Conservation (phyloP, 495 filamentous ascomycete species). For the Penicillium subrubescens region DNA sequence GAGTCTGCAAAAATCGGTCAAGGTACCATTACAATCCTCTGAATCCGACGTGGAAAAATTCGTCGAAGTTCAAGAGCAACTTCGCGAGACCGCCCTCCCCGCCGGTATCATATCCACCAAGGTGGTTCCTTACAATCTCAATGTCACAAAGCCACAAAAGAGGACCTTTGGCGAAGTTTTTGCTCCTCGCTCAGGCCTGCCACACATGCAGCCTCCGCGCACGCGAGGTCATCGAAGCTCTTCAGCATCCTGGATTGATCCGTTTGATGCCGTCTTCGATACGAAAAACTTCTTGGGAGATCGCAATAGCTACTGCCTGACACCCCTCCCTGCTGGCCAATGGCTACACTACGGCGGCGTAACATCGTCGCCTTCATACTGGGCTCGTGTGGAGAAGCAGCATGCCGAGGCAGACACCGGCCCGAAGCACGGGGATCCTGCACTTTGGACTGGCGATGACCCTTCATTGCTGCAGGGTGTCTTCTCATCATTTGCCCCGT, state of each 20-base stretch:
- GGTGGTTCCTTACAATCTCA: slow-evolving; percentile 58
- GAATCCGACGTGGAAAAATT: slow-evolving; percentile 47
- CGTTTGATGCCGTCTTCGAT: slow-evolving; percentile 45
- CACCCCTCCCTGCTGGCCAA: slow-evolving; percentile 41
- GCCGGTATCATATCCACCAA: slow-evolving; percentile 72
- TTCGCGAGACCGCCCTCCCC: slow-evolving; percentile 68
- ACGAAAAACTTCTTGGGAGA: slow-evolving; percentile 40
- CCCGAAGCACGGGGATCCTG: slow-evolving; percentile 33
- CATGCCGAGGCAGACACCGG: slow-evolving; percentile 13
- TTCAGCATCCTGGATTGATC: slow-evolving; percentile 41
- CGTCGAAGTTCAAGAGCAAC: slow-evolving; percentile 45
- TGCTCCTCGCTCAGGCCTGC: slow-evolving; percentile 65
- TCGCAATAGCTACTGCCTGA: slow-evolving; percentile 43
- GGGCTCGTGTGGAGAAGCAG: slow-evolving; percentile 45
- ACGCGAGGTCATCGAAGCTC: slow-evolving; percentile 31
- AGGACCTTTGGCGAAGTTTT: slow-evolving; percentile 82
- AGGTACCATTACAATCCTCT: slow-evolving; percentile 35
- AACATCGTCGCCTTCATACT: slow-evolving; percentile 45
- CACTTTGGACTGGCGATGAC: slow-evolving; percentile 39
- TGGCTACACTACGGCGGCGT: slow-evolving; percentile 51
- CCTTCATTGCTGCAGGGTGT: slow-evolving; percentile 72
- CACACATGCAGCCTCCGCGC: slow-evolving; percentile 68
- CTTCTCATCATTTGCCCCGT: slow-evolving; percentile 87
- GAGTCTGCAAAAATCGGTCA: slow-evolving; percentile 64
- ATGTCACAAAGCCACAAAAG: slow-evolving; percentile 43